Conservation (phyloP, 1,139 yeast species). For the Saccharomycopsis crataegensis region DNA sequence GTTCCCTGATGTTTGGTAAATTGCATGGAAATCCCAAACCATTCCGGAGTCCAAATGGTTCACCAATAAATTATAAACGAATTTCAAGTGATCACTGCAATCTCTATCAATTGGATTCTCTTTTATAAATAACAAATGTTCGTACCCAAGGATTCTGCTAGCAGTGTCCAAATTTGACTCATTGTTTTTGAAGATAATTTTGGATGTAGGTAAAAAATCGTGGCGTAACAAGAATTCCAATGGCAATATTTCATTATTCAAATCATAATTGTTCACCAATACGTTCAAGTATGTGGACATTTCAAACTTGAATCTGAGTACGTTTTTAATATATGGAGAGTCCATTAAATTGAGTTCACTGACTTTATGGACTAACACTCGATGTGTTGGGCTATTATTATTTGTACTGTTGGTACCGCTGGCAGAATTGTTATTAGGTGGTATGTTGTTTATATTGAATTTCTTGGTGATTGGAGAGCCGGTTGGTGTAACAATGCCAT, state of each 20-base stretch:
- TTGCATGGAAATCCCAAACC: conserved; percentile 18
- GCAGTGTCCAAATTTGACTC: conserved; percentile 8
- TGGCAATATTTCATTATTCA: conserved; percentile 11
- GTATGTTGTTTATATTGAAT: background rate
- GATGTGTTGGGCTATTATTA: background rate
- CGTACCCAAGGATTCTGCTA: conserved; percentile 14
- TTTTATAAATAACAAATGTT: conserved; percentile 11
- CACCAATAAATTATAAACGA: conserved; percentile 9
- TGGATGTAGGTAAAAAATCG: conserved; percentile 10
- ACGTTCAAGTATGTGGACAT: conserved; percentile 11
- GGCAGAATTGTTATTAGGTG: background rate
- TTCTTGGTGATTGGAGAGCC: conserved; percentile 12
- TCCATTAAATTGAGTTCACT: conserved; percentile 15
- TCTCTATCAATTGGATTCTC: conserved; percentile 6
- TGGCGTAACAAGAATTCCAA: conserved; percentile 2
- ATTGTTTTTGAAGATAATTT: conserved; percentile 5
- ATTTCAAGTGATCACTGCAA: conserved; percentile 9
- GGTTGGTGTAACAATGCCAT: conserved; percentile 1
- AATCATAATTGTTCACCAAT: conserved; percentile 10
- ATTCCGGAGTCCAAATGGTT: conserved; percentile 15
- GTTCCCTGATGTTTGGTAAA: conserved; percentile 7
- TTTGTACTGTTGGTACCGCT: background rate
- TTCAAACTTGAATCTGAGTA: conserved; percentile 17
- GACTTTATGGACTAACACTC: background rate
- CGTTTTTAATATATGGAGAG: conserved; percentile 17